Conservation (phyloP, 768 basidiomycete species). For the Lentinula raphanica region DNA sequence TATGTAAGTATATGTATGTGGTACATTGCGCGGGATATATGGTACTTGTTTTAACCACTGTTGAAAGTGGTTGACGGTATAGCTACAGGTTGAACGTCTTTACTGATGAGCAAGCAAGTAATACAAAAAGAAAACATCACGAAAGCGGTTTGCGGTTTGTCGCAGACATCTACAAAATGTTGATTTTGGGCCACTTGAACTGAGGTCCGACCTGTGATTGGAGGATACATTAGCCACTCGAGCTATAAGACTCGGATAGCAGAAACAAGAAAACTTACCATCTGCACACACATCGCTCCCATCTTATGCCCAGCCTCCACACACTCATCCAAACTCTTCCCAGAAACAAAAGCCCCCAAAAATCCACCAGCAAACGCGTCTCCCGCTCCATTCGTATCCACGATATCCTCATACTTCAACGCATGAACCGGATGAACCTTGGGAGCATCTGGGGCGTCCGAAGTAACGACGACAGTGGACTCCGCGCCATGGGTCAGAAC, state of each 20-base stretch:
- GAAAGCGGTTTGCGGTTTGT: background rate
- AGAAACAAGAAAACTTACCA: constrained; percentile 39
- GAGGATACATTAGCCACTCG: background rate
- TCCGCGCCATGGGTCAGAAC: constrained; percentile 88
- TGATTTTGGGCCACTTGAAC: constrained; percentile 6
- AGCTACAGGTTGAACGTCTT: constrained; percentile 8
- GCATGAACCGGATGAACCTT: constrained; percentile 55
- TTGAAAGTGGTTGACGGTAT: constrained; percentile 6
- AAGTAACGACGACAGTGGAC: constrained; percentile 70
- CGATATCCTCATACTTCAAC: constrained; percentile 60
- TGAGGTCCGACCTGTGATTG: constrained; percentile 3
- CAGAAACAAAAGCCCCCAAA: constrained; percentile 76
- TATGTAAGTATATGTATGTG: background rate
- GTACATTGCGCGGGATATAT: background rate
- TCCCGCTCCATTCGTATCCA: constrained; percentile 98
- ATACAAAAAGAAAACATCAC: background rate
- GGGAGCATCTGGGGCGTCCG: constrained; percentile 46
- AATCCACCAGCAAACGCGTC: constrained; percentile 98
- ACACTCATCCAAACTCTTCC: constrained; percentile 71
- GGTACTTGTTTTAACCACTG: constrained; percentile 1
- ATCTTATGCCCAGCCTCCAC: constrained; percentile 85
- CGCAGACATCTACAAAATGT: constrained; percentile 1
- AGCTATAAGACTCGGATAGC: background rate
- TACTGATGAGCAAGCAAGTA: background rate
- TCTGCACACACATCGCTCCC: constrained; percentile 79